These are phyloP conservation scores for Diversispora eburnea DNA, from an alignment of 192 early-diverging fungal genomes.

Conservation along the genomic window DNA sequence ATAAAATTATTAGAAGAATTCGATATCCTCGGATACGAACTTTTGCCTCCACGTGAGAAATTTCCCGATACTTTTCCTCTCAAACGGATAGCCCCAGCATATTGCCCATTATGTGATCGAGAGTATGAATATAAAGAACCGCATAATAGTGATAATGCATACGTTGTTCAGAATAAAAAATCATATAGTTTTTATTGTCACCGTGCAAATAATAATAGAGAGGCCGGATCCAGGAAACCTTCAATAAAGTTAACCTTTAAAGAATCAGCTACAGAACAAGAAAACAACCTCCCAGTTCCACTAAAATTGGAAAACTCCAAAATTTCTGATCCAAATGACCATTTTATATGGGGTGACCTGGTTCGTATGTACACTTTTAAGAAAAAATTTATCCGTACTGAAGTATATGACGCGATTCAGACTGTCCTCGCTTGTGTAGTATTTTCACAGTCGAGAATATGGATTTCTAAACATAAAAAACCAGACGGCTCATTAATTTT, in stretches of 20 bases:
- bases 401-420: conserved; percentile 16
- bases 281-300: neutral
- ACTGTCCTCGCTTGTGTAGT: neutral
- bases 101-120: neutral
- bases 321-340: conserved; percentile 16
- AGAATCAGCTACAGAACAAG: neutral
- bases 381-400: neutral
- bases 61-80: neutral
- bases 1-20: neutral
- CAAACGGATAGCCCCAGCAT: neutral
- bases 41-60: neutral
- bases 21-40: conserved; percentile 1
- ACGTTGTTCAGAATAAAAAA: conserved; percentile 4
- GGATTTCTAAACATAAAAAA: conserved; percentile 8
- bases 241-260: conserved; percentile 5
- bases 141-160: too few species aligned
- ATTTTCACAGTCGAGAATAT: neutral
- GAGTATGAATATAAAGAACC: too few species aligned
- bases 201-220: neutral
- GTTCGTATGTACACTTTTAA: conserved; percentile 13
- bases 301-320: neutral
- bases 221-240: neutral
- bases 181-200: neutral
- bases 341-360: neutral
- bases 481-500: neutral